A percentile compares a stretch with the other conserved stretches of the same genome.
Conservation (phyloP, 108 stramenopile genomes). For the Chaetoceros muelleri region DNA sequence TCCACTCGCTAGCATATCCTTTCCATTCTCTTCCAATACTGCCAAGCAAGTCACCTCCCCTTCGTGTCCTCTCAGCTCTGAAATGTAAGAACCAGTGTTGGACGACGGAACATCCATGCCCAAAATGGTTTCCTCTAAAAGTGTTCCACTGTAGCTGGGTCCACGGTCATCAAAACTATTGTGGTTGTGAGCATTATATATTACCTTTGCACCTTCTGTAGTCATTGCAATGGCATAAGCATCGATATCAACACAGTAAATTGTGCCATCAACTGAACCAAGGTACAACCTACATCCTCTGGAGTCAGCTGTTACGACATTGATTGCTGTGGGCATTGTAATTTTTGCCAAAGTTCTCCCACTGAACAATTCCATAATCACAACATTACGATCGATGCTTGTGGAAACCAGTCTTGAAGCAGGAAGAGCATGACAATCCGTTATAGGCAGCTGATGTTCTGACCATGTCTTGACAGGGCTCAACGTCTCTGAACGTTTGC, state of each 20-base stretch:
- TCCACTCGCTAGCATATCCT: constrained; percentile 44
- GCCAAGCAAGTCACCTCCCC: constrained; percentile 50
- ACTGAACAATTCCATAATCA: constrained; percentile 52
- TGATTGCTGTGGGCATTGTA: constrained; percentile 40
- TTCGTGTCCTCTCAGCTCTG: constrained; percentile 60
- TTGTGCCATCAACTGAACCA: constrained; percentile 50
- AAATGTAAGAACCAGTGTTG: constrained; percentile 10
- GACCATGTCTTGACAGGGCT: constrained; percentile 54
- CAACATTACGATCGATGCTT: constrained; percentile 47
- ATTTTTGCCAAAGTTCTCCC: constrained; percentile 44
- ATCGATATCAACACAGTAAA: constrained; percentile 60
- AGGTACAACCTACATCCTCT: constrained; percentile 41
- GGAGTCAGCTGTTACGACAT: constrained; percentile 21
- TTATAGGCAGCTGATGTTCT: constrained; percentile 56
- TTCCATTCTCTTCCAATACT: constrained; percentile 30
- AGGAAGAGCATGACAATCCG: constrained; percentile 24
- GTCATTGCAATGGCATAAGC: constrained; percentile 40
- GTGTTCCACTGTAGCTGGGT: background rate
- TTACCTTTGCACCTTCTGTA: constrained; percentile 20
- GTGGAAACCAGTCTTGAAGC: constrained; percentile 46
- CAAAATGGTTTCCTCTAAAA: constrained; percentile 1
- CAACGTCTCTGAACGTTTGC: too few relatives aligned
- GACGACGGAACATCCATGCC: constrained; percentile 2
- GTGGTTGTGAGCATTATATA: constrained; percentile 10
- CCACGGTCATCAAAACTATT: background rate